Evolutionary conservation across 164 flowering plant genomes (phyloP).

Genomic region (Hamamelis virginiana): DNA sequence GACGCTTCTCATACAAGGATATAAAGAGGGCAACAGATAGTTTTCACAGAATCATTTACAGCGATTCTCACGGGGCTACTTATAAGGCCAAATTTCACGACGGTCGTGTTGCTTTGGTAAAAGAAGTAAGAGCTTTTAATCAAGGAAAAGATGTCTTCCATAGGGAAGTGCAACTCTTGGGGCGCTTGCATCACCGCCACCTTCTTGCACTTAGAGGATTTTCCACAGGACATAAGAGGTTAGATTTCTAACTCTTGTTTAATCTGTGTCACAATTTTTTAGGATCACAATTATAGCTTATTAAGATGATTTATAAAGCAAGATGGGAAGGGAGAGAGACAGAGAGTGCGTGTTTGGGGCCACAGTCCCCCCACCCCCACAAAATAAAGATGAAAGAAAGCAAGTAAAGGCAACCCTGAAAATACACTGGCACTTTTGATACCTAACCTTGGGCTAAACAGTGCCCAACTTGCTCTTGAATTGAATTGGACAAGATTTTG

Average conservation of each 20-base stretch:
- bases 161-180: constrained; percentile 59
- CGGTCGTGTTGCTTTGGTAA: constrained; percentile 59
- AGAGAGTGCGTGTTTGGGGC: no score
- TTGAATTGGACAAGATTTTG: no score
- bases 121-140: constrained; percentile 43
- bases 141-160: constrained; percentile 47
- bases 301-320: no score
- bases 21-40: constrained; percentile 74
- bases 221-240: constrained; percentile 65
- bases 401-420: no score
- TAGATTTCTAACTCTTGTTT: background rate
- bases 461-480: no score
- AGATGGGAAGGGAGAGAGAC: no score
- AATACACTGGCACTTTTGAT: no score
- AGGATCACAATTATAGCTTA: no score
- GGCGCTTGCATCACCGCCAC: constrained; percentile 77
- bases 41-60: constrained; percentile 50
- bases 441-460: no score
- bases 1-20: constrained; percentile 60
- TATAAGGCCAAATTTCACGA: constrained; percentile 67
- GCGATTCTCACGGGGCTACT: constrained; percentile 43
- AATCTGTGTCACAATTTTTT: no score
- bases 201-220: constrained; percentile 65
- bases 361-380: no score
- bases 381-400: no score